A percentile compares a stretch with the other conserved stretches of the same genome.
Evolutionary conservation across 108 stramenopile genomes (phyloP).

Genomic region (Cyclostephanos tholiformis): DNA sequence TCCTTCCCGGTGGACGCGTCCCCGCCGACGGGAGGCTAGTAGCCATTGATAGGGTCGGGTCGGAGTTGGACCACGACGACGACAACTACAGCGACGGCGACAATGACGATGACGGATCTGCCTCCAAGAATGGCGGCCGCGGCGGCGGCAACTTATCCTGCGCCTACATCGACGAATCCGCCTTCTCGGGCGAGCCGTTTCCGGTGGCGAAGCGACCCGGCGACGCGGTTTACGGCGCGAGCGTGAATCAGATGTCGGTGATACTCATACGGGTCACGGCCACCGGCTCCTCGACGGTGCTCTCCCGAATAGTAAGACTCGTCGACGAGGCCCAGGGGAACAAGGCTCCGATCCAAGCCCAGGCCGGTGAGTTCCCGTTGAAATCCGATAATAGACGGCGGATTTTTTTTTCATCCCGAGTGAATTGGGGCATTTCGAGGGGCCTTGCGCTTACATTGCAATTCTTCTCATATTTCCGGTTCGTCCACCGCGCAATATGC

Average conservation of each 20-base stretch:
- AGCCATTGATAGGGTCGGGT: slow-evolving; percentile 37
- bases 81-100: no score
- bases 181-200: slow-evolving; percentile 92
- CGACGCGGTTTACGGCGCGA: slow-evolving; percentile 69
- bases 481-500: background rate
- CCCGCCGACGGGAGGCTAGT: slow-evolving; percentile 81
- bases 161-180: slow-evolving; percentile 86
- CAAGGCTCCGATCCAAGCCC: slow-evolving; percentile 92
- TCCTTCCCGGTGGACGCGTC: slow-evolving; percentile 75
- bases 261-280: slow-evolving; percentile 82
- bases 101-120: background rate
- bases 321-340: slow-evolving; percentile 94
- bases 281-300: slow-evolving; percentile 67
- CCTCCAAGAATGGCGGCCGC: slow-evolving; percentile 1
- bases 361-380: slow-evolving; percentile 38
- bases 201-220: slow-evolving; percentile 80
- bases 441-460: slow-evolving; percentile 10
- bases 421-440: background rate
- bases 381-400: background rate
- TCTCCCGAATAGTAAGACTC: slow-evolving; percentile 84
- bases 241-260: slow-evolving; percentile 72
- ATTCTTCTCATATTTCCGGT: background rate
- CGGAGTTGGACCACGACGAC: no score
- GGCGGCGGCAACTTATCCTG: slow-evolving; percentile 24
- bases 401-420: background rate